Evolutionary conservation across 1,284 basidiomycete species (phyloP).

Genomic region (Vanrija sp.): DNA sequence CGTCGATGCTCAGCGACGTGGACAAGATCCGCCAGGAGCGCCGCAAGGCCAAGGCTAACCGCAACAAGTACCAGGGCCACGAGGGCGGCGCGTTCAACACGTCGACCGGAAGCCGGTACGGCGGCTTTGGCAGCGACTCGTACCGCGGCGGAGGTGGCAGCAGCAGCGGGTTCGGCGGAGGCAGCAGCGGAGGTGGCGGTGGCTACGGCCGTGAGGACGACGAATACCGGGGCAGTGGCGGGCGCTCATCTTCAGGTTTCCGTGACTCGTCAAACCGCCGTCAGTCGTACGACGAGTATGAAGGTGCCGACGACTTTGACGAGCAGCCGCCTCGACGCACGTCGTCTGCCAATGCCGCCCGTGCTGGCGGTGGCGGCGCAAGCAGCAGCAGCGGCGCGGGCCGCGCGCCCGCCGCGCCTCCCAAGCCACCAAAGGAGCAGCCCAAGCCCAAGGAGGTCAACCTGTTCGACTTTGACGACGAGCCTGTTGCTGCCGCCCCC

Average conservation of each 20-base stretch:
- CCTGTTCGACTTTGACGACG: slow-evolving; percentile 76
- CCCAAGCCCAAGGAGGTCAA: slow-evolving; percentile 57
- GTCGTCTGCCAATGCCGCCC: slow-evolving; percentile 9
- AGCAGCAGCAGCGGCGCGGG: slow-evolving; percentile 7
- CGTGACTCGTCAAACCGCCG: slow-evolving; percentile 5
- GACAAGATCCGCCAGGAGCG: slow-evolving; percentile 86
- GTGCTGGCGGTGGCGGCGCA: not conserved
- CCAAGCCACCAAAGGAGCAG: slow-evolving; percentile 52
- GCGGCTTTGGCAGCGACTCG: slow-evolving; percentile 75
- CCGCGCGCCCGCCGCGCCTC: slow-evolving; percentile 47
- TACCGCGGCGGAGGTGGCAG: slow-evolving; percentile 53
- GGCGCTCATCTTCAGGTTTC: slow-evolving; percentile 5
- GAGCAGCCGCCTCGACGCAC: slow-evolving; percentile 45
- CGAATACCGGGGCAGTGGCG: slow-evolving; percentile 17
- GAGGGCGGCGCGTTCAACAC: slow-evolving; percentile 53
- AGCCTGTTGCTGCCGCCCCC: slow-evolving; percentile 34
- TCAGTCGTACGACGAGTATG: slow-evolving; percentile 72
- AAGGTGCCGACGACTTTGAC: slow-evolving; percentile 91
- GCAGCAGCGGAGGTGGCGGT: slow-evolving; percentile 36
- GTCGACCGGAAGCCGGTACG: slow-evolving; percentile 58
- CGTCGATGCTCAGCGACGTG: slow-evolving; percentile 82
- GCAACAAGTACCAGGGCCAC: slow-evolving; percentile 74
- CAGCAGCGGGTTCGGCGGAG: slow-evolving; percentile 31
- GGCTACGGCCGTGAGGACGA: slow-evolving; percentile 17
- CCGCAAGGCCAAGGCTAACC: slow-evolving; percentile 89